Percentiles rank a stretch among this genome's conserved stretches.
Conservation (phyloP, 1,139 yeast genomes). For the Kurtzmaniella quercitrusa region DNA sequence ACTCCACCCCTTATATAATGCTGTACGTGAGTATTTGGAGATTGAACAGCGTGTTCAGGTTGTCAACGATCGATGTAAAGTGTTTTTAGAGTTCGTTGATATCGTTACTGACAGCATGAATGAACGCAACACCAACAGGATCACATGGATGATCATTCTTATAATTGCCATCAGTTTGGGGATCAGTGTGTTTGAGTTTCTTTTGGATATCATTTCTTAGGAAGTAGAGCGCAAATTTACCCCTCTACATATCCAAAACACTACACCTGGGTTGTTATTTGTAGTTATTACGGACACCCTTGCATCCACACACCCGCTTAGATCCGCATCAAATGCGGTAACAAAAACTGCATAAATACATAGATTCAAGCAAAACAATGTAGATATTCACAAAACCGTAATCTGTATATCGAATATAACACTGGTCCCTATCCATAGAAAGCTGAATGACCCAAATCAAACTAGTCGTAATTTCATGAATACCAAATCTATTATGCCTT, state of each 20-base stretch:
- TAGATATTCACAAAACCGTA: too few species aligned
- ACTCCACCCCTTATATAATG: slow-evolving; percentile 83
- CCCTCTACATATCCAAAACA: too few species aligned
- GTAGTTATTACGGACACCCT: too few species aligned
- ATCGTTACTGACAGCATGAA: slow-evolving; percentile 92
- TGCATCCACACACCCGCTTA: background rate
- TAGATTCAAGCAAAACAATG: too few species aligned
- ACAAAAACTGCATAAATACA: background rate
- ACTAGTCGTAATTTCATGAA: too few species aligned
- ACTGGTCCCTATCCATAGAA: too few species aligned
- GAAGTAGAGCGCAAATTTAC: too few species aligned
- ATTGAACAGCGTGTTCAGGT: slow-evolving; percentile 94
- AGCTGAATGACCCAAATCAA: too few species aligned
- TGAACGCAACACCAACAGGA: slow-evolving; percentile 84
- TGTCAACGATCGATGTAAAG: slow-evolving; percentile 88
- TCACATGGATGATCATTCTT: slow-evolving; percentile 85
- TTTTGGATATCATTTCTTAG: slow-evolving; percentile 23
- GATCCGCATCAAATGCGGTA: background rate
- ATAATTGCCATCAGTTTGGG: slow-evolving; percentile 75
- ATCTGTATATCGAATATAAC: too few species aligned
- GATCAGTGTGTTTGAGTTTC: slow-evolving; percentile 51
- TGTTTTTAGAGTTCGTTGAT: slow-evolving; percentile 88
- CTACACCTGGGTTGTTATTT: too few species aligned
- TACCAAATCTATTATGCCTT: too few species aligned
- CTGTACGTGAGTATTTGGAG: slow-evolving; percentile 88